phyloP scores from a whole-genome alignment of 768 basidiomycete genomes.

The Tylopilus cervinicoccineus region DNA sequence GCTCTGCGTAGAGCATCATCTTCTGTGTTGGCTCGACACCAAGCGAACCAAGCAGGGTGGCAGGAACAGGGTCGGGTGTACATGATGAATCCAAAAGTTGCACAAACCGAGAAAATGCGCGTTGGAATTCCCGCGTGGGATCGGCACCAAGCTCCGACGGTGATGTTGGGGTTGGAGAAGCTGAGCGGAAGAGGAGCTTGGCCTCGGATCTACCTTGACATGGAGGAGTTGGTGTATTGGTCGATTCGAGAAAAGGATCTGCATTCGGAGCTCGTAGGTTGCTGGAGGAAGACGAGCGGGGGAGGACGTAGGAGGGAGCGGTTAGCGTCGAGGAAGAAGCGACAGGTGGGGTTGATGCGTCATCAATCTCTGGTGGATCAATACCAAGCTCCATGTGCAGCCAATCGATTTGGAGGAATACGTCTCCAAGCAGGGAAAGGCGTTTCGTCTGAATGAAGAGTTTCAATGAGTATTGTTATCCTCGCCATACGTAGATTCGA shows the following conservation, averaged over 20 bases:
- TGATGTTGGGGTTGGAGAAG: conserved; percentile 13
- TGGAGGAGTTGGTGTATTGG: conserved; percentile 46
- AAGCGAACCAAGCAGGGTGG: conserved; percentile 25
- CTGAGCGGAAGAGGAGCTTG: conserved; percentile 34
- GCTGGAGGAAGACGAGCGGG: conserved; percentile 44
- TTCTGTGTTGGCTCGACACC: conserved; percentile 74
- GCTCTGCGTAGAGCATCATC: conserved; percentile 69
- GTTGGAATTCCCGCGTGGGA: conserved; percentile 42
- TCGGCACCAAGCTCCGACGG: conserved; percentile 12
- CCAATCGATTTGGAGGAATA: conserved; percentile 77
- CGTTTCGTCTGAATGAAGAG: conserved; percentile 54
- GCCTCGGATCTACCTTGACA: conserved; percentile 35
- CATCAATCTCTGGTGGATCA: conserved; percentile 51
- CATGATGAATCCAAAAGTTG: conserved; percentile 47
- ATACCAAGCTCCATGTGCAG: conserved; percentile 81
- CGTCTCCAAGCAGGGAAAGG: conserved; percentile 54
- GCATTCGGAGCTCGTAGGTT: conserved; percentile 10
- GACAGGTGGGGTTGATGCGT: conserved; percentile 28
- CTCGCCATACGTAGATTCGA: neutral
- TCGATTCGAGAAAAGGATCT: conserved; percentile 28
- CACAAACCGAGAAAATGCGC: conserved; percentile 61
- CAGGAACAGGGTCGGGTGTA: conserved; percentile 18
- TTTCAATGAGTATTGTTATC: conserved; percentile 1
- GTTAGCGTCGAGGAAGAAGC: conserved; percentile 40
- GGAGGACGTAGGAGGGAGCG: conserved; percentile 32